These are phyloP conservation scores for Penicillium sp. DNA, from an alignment of 2,329 filamentous ascomycete species.

Conservation along the genomic window DNA sequence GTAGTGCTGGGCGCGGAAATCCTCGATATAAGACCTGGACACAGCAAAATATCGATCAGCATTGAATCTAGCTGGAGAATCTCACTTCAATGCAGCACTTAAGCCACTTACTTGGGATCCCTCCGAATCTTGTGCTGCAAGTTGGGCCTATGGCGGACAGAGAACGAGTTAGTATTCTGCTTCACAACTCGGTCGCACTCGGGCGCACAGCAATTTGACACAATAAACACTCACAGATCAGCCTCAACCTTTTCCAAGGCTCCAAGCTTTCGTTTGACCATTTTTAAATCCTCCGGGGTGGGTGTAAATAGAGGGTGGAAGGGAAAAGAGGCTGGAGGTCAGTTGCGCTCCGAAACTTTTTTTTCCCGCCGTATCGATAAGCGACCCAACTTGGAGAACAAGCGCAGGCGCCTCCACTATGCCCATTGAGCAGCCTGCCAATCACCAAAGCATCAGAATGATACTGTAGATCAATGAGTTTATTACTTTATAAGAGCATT, in stretches of 20 bases:
- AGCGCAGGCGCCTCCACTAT: conserved; percentile 3
- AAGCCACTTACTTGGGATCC: conserved; percentile 72
- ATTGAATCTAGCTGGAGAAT: neutral
- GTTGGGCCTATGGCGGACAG: conserved; percentile 64
- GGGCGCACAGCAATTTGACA: conserved; percentile 17
- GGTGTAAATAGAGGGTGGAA: conserved; percentile 18
- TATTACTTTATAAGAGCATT: neutral
- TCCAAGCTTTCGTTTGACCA: conserved; percentile 87
- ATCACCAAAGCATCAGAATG: neutral
- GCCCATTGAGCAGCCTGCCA: neutral
- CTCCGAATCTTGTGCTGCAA: conserved; percentile 89
- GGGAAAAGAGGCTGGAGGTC: conserved; percentile 81
- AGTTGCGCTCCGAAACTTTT: conserved; percentile 51
- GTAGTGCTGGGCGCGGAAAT: conserved; percentile 85
- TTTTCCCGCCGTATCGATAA: conserved; percentile 44
- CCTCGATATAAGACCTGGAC: conserved; percentile 80
- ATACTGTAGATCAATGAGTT: neutral
- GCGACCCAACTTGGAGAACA: conserved; percentile 25
- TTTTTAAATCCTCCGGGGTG: conserved; percentile 43
- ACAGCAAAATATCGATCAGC: conserved; percentile 1
- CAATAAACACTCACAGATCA: conserved; percentile 66
- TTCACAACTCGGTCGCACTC: conserved; percentile 21
- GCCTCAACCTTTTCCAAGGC: conserved; percentile 96
- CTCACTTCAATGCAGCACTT: neutral
- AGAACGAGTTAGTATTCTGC: conserved; percentile 32